phyloP scores from a whole-genome alignment of 2,329 filamentous ascomycete species.

The Ceratocystis harringtonii region DNA sequence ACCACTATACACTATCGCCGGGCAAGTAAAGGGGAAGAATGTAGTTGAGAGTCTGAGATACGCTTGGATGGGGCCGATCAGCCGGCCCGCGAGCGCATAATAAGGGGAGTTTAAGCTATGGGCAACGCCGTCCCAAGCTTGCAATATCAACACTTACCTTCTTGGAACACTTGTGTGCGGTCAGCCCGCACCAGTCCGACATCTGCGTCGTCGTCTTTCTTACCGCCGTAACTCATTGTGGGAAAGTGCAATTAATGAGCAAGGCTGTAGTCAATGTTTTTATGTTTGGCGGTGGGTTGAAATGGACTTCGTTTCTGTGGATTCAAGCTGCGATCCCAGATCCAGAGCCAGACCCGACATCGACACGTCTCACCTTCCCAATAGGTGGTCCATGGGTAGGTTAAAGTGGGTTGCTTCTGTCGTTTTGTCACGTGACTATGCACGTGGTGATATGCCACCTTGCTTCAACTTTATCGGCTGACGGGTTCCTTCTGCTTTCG shows the following conservation, averaged over 20 bases:
- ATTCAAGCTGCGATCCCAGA: constrained; percentile 12
- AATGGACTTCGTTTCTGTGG: constrained; percentile 5
- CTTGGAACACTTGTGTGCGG: constrained; percentile 94
- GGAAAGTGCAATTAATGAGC: constrained; percentile 23
- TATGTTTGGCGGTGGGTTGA: constrained; percentile 1
- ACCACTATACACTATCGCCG: too few species aligned
- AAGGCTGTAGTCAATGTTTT: constrained; percentile 6
- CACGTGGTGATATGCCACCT: not conserved
- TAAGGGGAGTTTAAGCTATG: constrained; percentile 11
- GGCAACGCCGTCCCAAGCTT: not conserved
- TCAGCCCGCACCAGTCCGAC: constrained; percentile 91
- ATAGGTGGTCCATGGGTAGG: not conserved
- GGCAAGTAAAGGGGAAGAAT: too few species aligned
- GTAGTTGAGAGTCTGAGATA: too few species aligned
- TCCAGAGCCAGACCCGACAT: constrained; percentile 9
- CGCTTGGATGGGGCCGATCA: too few species aligned
- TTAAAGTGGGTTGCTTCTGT: not conserved
- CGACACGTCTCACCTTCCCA: constrained; percentile 17
- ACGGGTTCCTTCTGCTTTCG: not conserved
- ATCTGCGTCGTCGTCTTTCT: constrained; percentile 98
- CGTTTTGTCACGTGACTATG: not conserved
- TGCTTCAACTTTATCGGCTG: not conserved
- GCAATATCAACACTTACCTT: constrained; percentile 48
- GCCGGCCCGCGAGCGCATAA: too few species aligned
- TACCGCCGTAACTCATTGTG: constrained; percentile 90